Conservation (phyloP, 768 basidiomycete species). For the Panaeolus papilionaceus region DNA sequence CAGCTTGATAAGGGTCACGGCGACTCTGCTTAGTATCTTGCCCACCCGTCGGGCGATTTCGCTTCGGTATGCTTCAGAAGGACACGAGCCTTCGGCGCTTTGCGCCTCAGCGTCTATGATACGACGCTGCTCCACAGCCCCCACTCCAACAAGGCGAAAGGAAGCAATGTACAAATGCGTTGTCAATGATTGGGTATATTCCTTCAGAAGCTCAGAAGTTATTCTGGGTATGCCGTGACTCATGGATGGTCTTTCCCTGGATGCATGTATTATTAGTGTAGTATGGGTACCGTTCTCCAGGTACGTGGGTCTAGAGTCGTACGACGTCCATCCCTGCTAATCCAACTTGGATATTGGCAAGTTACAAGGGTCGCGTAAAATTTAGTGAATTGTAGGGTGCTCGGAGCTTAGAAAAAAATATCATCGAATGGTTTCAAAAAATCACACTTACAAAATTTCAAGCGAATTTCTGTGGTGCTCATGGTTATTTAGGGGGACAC, state of each 20-base stretch:
- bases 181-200: background rate
- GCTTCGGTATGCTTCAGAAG: background rate
- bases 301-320: constrained; percentile 1
- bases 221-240: background rate
- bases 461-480: background rate
- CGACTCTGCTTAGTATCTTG: background rate
- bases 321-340: background rate
- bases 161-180: background rate
- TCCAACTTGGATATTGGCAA: background rate
- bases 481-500: background rate
- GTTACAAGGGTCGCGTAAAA: constrained; percentile 1
- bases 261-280: background rate
- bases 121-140: background rate
- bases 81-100: background rate
- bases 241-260: constrained; percentile 10
- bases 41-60: background rate
- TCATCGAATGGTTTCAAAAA: background rate
- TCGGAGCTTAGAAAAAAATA: constrained; percentile 2
- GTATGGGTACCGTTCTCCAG: background rate
- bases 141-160: background rate
- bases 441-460: constrained; percentile 11
- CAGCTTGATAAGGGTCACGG: background rate
- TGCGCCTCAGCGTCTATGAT: constrained; percentile 8
- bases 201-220: background rate
- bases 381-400: background rate